Percentiles rank a stretch among this genome's conserved stretches.
Evolutionary conservation across 2,329 filamentous ascomycete species (phyloP).

Genomic region (Claviceps sorghi): DNA sequence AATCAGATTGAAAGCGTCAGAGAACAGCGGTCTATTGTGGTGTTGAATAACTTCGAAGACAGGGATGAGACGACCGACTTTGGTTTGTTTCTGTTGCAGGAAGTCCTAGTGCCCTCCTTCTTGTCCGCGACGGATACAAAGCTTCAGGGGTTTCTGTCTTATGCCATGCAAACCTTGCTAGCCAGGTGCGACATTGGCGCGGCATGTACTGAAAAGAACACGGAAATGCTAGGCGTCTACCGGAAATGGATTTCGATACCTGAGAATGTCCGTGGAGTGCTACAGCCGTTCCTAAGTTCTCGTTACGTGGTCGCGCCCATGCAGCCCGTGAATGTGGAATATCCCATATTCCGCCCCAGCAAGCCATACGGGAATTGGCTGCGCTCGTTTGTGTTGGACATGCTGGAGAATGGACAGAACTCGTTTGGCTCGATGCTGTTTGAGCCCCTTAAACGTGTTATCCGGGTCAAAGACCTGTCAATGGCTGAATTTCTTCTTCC

Average conservation of each 20-base stretch:
- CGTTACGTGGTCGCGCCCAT: slow-evolving; percentile 60
- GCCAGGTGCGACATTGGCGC: slow-evolving; percentile 59
- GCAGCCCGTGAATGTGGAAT: slow-evolving; percentile 40
- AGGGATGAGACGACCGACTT: slow-evolving; percentile 73
- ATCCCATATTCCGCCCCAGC: slow-evolving; percentile 62
- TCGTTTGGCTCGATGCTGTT: slow-evolving; percentile 65
- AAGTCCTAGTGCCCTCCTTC: slow-evolving; percentile 83
- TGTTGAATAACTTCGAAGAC: slow-evolving; percentile 73
- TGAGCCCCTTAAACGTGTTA: slow-evolving; percentile 63
- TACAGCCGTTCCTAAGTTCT: slow-evolving; percentile 81
- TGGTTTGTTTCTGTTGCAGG: slow-evolving; percentile 67
- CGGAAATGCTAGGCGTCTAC: slow-evolving; percentile 37
- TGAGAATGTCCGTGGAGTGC: slow-evolving; percentile 59
- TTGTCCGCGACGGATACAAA: slow-evolving; percentile 77
- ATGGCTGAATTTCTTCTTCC: slow-evolving; percentile 82
- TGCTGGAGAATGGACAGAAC: slow-evolving; percentile 65
- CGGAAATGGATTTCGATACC: slow-evolving; percentile 67
- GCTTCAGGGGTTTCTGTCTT: slow-evolving; percentile 82
- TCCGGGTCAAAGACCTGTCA: slow-evolving; percentile 71
- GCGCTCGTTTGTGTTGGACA: slow-evolving; percentile 61
- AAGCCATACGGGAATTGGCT: slow-evolving; percentile 71
- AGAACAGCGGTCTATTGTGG: slow-evolving; percentile 68
- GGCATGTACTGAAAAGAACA: slow-evolving; percentile 30
- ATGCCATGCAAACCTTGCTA: slow-evolving; percentile 84
- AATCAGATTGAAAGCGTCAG: slow-evolving; percentile 72